phyloP scores from a whole-genome alignment of 2,329 filamentous ascomycete species.

The Periconia digitata region DNA sequence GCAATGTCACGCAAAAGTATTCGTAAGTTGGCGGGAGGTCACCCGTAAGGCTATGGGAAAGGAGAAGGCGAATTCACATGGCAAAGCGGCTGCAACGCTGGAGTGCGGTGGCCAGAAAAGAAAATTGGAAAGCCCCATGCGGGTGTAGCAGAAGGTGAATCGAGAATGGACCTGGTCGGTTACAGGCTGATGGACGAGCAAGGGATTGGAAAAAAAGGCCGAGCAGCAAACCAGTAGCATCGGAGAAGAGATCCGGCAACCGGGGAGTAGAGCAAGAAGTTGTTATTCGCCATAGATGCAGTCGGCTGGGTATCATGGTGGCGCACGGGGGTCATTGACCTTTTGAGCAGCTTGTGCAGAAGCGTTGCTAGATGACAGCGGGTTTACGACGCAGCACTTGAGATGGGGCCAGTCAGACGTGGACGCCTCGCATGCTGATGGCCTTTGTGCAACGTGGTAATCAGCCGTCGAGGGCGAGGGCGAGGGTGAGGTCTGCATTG shows the following conservation, averaged over 20 bases:
- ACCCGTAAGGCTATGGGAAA: constrained; percentile 17
- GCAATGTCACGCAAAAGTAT: constrained; percentile 31
- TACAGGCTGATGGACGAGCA: constrained; percentile 24
- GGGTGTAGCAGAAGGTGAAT: constrained; percentile 18
- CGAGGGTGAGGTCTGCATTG: constrained; percentile 11
- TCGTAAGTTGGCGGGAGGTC: constrained; percentile 20
- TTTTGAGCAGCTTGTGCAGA: constrained; percentile 35
- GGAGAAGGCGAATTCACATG: constrained; percentile 19
- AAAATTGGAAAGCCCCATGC: constrained; percentile 15
- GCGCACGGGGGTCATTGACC: constrained; percentile 31
- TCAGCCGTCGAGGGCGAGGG: constrained; percentile 20
- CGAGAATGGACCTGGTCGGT: constrained; percentile 29
- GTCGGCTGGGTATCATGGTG: constrained; percentile 20
- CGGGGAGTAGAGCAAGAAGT: constrained; percentile 24
- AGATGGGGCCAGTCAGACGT: constrained; percentile 18
- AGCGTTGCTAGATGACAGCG: constrained; percentile 29
- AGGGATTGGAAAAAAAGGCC: constrained; percentile 17
- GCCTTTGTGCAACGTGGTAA: constrained; percentile 35
- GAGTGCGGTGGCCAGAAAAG: constrained; percentile 11
- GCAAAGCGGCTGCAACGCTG: constrained; percentile 12
- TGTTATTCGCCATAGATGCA: constrained; percentile 26
- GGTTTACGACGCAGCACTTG: constrained; percentile 21
- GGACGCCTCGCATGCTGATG: constrained; percentile 30
- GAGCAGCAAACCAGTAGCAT: constrained; percentile 18
- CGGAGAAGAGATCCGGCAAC: constrained; percentile 25